A percentile compares a stretch with the other conserved stretches of the same genome.
Conservation (phyloP, 2,329 filamentous ascomycete species). For the Xylaria digitata region DNA sequence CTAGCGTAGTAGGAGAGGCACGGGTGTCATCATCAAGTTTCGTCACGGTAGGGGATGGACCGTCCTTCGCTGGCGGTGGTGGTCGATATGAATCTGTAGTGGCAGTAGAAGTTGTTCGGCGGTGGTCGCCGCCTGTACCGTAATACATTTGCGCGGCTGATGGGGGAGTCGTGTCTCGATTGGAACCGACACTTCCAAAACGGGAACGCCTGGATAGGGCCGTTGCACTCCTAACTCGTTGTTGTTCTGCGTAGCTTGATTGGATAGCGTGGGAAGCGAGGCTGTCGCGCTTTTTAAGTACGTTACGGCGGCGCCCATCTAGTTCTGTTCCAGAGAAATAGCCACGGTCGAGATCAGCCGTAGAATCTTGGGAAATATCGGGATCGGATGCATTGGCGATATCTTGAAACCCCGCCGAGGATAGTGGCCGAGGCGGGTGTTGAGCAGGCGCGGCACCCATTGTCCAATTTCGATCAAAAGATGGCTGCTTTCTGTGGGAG, state of each 20-base stretch:
- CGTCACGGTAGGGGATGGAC: conserved; percentile 67
- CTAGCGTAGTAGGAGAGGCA: conserved; percentile 59
- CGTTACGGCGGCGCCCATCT: conserved; percentile 77
- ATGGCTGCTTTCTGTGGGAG: conserved; percentile 72
- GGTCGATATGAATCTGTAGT: conserved; percentile 67
- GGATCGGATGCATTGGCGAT: conserved; percentile 54
- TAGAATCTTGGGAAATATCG: conserved; percentile 57
- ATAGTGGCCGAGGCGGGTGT: conserved; percentile 59
- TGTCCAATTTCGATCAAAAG: conserved; percentile 78
- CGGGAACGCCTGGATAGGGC: conserved; percentile 78
- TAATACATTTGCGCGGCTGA: conserved; percentile 79
- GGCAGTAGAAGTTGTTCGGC: conserved; percentile 70
- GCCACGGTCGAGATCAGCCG: conserved; percentile 80
- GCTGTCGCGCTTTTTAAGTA: conserved; percentile 82
- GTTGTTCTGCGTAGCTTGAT: conserved; percentile 81
- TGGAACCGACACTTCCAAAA: conserved; percentile 82
- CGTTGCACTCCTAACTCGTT: conserved; percentile 72
- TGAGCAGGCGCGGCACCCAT: conserved; percentile 63
- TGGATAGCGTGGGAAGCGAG: conserved; percentile 71
- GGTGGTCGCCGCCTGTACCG: conserved; percentile 63
- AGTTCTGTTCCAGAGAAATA: conserved; percentile 93
- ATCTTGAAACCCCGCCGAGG: conserved; percentile 64
- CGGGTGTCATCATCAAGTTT: conserved; percentile 63
- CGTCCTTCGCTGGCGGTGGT: conserved; percentile 64
- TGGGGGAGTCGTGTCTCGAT: conserved; percentile 70